These are phyloP conservation scores for Nicotiana rustica DNA, from an alignment of 305 asterid species.

Conservation along the genomic window DNA sequence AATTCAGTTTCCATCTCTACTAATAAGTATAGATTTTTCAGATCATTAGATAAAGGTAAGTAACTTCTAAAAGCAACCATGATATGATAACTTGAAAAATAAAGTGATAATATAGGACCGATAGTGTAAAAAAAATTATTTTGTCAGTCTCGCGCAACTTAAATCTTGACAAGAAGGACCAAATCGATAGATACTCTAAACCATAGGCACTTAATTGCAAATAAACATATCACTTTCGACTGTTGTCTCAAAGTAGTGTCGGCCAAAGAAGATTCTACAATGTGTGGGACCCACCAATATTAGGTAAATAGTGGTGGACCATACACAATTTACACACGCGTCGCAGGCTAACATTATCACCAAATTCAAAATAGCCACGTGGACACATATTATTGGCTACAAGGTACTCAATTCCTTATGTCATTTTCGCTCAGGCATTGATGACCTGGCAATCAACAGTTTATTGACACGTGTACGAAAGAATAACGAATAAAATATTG, in stretches of 20 bases:
- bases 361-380: slow-evolving; percentile 25
- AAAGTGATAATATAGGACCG: no score
- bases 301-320: slow-evolving; percentile 50
- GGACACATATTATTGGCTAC: slow-evolving; percentile 39
- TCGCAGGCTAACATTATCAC: slow-evolving; percentile 29
- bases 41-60: no score
- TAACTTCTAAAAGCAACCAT: no score
- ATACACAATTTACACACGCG: slow-evolving; percentile 55
- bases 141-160: background rate
- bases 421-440: background rate
- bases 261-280: slow-evolving; percentile 42
- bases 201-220: slow-evolving; percentile 42
- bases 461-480: slow-evolving; percentile 51
- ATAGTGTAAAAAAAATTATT: no score
- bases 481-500: slow-evolving; percentile 14
- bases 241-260: slow-evolving; percentile 48
- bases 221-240: slow-evolving; percentile 21
- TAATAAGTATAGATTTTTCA: no score
- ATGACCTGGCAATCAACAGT: background rate
- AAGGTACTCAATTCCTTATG: slow-evolving; percentile 27
- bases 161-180: background rate
- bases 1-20: no score
- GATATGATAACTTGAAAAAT: no score
- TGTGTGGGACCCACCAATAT: slow-evolving; percentile 45
- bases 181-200: background rate